A percentile compares a stretch with the other conserved stretches of the same genome.
Conservation (phyloP, 2,329 filamentous ascomycete species). For the Fusarium mangiferae region DNA sequence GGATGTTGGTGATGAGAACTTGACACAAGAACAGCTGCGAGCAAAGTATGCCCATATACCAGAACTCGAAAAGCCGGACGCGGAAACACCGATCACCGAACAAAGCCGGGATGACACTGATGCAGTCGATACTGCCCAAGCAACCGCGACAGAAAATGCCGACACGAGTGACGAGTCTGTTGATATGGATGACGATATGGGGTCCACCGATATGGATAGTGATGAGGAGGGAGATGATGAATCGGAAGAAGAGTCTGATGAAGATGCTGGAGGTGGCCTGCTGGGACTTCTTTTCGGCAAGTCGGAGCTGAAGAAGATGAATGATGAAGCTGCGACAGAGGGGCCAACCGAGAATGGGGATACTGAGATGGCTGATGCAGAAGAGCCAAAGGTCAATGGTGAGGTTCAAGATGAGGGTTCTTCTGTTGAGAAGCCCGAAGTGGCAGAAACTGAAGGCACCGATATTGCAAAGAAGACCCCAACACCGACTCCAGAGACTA, state of each 20-base stretch:
- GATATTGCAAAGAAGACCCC: background rate
- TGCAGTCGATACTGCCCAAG: slow-evolving; percentile 34
- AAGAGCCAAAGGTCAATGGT: slow-evolving; percentile 31
- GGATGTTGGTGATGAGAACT: slow-evolving; percentile 67
- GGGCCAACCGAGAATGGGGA: slow-evolving; percentile 35
- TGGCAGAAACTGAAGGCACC: slow-evolving; percentile 3
- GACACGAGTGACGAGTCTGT: slow-evolving; percentile 73
- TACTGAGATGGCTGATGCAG: slow-evolving; percentile 34
- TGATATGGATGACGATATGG: slow-evolving; percentile 75
- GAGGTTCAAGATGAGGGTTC: slow-evolving; percentile 50
- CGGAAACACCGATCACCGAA: slow-evolving; percentile 36
- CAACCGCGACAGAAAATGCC: slow-evolving; percentile 39
- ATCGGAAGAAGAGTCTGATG: slow-evolving; percentile 56
- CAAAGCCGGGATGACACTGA: slow-evolving; percentile 39
- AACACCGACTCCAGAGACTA: background rate
- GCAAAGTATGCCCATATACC: slow-evolving; percentile 76
- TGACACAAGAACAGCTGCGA: slow-evolving; percentile 75
- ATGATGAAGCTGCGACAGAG: slow-evolving; percentile 50
- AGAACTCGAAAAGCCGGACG: slow-evolving; percentile 51
- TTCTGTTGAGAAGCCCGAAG: slow-evolving; percentile 47
- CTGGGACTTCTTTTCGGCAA: slow-evolving; percentile 69
- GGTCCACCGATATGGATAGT: slow-evolving; percentile 63
- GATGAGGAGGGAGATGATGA: slow-evolving; percentile 60
- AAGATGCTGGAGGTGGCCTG: slow-evolving; percentile 57
- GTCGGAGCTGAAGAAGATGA: slow-evolving; percentile 65